Base-by-base conservation (phyloP, 768 basidiomycete species). In the Leccinum obscurum region DNA sequence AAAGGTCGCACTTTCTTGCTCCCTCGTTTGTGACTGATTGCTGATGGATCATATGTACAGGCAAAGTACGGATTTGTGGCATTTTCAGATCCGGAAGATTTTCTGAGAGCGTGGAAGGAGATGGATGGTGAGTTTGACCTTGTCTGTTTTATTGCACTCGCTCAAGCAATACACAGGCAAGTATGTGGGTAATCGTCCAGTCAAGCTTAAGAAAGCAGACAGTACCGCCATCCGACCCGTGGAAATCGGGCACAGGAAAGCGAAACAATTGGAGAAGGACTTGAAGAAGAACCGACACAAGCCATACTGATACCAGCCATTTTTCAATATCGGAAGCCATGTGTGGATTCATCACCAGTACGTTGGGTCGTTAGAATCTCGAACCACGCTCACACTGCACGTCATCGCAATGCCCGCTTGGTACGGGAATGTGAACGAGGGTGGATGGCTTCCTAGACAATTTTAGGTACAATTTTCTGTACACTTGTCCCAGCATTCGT, bases 61-160 rank as follows among this genome's bases (percentile, higher is more conserved):
- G 95, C 96, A 0, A 97, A 93, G 74, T 99, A 88, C 70, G 97
- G 95, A 4, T 99, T 99, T 70, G 93, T 98, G 28, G 93, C 93
- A 1, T 99, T 98, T 76, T 93, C 92, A 49, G 97, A 98, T 70
- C 97, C 97, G 0, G 97, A 99, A 76, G 97, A 99, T 73, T 98
- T 98, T 75, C 74, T 99, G 58, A 95, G 87, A 71, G 96, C 96
- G 17, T 99, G 96, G 96, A 98, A 98, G 73, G 95, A 98, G 75
- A 98, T 97, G 95, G 95, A 98, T 74, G 96, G 95, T 92, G 66
- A 37, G 90, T 72, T 1, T 48, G 44, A 55, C 32, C 32, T 56
- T 58, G 10, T 50, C 4, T 13, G 28, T 24, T 30, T 13, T 9
- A 15, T 53, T 50, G 28, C 55, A 35, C 30, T 41, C 55, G 54